phyloP scores from a whole-genome alignment of 306 rosid species.

The Carpinus viminea region DNA sequence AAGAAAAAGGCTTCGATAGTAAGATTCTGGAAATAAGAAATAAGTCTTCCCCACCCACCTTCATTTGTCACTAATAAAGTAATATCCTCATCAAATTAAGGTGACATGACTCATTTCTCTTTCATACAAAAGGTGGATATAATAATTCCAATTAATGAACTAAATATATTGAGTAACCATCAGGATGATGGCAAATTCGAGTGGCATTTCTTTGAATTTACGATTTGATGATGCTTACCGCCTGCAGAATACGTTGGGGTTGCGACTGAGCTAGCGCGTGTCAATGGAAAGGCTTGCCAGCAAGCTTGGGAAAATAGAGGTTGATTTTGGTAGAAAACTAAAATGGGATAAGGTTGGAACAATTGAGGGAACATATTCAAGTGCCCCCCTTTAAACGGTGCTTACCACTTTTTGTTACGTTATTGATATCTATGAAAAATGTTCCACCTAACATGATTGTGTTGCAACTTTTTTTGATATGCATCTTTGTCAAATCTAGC shows the following conservation, averaged over 20 bases:
- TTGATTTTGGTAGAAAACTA: background rate
- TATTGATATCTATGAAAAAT: background rate
- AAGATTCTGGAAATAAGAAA: background rate
- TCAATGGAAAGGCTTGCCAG: background rate
- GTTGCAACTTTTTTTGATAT: conserved; percentile 1
- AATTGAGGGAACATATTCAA: background rate
- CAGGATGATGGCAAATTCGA: too few relatives aligned
- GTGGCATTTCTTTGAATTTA: too few relatives aligned
- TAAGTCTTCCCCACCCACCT: background rate
- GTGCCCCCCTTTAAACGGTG: background rate
- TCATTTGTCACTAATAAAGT: conserved; percentile 4
- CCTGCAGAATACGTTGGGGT: too few relatives aligned
- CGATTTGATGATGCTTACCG: too few relatives aligned
- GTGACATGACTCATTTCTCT: background rate
- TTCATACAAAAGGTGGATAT: background rate
- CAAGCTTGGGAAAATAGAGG: background rate
- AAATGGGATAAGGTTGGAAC: background rate
- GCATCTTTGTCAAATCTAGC: background rate
- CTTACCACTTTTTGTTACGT: background rate
- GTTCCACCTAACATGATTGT: background rate
- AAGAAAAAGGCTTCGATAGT: background rate
- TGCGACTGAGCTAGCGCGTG: background rate
- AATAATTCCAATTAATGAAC: background rate
- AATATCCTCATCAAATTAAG: background rate
- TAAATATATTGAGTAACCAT: too few relatives aligned